Evolutionary conservation across 2,329 filamentous ascomycete species (phyloP).

Genomic region (Cladosporium sp.): DNA sequence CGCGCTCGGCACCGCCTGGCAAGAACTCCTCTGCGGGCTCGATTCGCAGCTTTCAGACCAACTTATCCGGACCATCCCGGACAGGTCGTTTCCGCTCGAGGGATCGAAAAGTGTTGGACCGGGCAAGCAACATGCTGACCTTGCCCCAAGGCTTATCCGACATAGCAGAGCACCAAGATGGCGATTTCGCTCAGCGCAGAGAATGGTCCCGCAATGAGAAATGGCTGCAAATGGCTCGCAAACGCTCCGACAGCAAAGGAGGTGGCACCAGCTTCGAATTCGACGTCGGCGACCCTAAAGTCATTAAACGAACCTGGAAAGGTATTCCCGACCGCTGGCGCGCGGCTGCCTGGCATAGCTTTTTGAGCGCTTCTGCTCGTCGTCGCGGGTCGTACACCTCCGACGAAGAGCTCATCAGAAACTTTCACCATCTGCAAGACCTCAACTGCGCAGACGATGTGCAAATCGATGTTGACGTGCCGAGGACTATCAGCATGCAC

Average conservation of each 20-base stretch:
- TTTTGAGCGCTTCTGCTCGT: slow-evolving; percentile 73
- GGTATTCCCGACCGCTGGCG: slow-evolving; percentile 97
- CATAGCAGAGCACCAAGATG: slow-evolving; percentile 43
- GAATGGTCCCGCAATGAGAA: slow-evolving; percentile 62
- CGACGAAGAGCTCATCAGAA: slow-evolving; percentile 66
- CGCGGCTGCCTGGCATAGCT: slow-evolving; percentile 89
- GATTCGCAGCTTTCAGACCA: slow-evolving; percentile 38
- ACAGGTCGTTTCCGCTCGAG: slow-evolving; percentile 44
- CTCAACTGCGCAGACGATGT: slow-evolving; percentile 82
- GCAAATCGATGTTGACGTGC: slow-evolving; percentile 96
- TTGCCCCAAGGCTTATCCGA: slow-evolving; percentile 50
- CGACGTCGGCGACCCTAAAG: slow-evolving; percentile 69
- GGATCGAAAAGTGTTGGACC: slow-evolving; percentile 52
- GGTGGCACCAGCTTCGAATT: slow-evolving; percentile 71
- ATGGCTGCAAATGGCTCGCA: slow-evolving; percentile 62
- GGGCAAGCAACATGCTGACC: slow-evolving; percentile 63
- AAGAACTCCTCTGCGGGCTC: slow-evolving; percentile 32
- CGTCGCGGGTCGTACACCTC: slow-evolving; percentile 55
- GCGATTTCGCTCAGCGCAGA: slow-evolving; percentile 50
- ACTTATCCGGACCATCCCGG: slow-evolving; percentile 31
- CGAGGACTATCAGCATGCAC: slow-evolving; percentile 88
- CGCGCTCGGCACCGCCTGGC: slow-evolving; percentile 31
- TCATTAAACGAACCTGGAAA: slow-evolving; percentile 93
- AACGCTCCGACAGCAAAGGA: slow-evolving; percentile 39
- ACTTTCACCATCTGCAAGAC: slow-evolving; percentile 69